phyloP scores from a whole-genome alignment of 2,329 filamentous ascomycete genomes.

The Hymenotorrendiella dingleyae region DNA sequence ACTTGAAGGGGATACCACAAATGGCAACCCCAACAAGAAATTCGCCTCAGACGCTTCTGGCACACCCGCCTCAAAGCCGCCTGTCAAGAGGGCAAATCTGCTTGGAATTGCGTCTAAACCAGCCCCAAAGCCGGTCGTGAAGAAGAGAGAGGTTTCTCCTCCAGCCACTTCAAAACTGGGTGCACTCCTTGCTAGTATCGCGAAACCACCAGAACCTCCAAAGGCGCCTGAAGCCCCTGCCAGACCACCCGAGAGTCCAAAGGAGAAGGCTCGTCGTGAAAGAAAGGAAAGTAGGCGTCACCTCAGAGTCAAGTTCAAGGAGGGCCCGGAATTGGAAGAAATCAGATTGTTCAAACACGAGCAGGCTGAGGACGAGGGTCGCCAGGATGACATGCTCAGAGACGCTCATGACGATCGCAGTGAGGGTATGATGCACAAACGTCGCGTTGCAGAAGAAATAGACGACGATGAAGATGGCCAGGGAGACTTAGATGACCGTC shows the following conservation, averaged over 20 bases:
- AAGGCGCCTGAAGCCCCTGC: constrained; percentile 26
- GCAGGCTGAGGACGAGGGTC: constrained; percentile 62
- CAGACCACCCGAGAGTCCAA: constrained; percentile 52
- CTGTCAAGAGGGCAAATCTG: constrained; percentile 26
- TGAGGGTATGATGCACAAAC: constrained; percentile 64
- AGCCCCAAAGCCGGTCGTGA: constrained; percentile 27
- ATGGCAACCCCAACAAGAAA: constrained; percentile 29
- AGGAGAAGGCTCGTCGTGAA: constrained; percentile 60
- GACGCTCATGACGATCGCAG: constrained; percentile 68
- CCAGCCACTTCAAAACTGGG: constrained; percentile 29
- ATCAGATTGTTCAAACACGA: constrained; percentile 68
- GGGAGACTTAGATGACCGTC: constrained; percentile 38
- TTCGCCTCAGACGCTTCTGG: constrained; percentile 26
- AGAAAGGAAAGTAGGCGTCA: constrained; percentile 68
- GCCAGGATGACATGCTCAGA: constrained; percentile 61
- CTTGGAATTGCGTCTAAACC: constrained; percentile 25
- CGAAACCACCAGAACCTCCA: constrained; percentile 27
- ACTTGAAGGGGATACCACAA: constrained; percentile 27
- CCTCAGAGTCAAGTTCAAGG: constrained; percentile 65
- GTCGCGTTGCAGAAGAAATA: constrained; percentile 43
- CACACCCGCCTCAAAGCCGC: constrained; percentile 20
- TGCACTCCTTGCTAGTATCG: constrained; percentile 30
- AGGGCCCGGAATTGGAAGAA: constrained; percentile 59
- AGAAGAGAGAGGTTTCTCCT: constrained; percentile 31
- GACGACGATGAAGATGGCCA: constrained; percentile 43